Conservation (phyloP, 345 rosid species). For the Ceriops decandra region DNA sequence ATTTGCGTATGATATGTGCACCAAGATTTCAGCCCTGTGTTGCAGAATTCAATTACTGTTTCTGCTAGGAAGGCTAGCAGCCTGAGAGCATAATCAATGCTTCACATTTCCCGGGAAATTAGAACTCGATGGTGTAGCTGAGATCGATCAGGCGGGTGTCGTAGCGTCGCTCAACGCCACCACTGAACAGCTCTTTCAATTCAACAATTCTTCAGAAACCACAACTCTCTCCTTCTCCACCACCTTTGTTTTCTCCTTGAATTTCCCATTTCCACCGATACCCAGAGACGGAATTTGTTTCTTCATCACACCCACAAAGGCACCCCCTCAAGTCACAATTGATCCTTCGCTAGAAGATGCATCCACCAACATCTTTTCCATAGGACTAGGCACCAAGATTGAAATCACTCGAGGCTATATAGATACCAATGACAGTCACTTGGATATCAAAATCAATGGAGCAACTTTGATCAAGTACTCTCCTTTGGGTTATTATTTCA, state of each 20-base stretch:
- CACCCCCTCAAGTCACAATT: background rate
- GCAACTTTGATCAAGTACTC: background rate
- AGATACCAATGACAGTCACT: background rate
- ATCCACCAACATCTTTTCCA: too few species aligned
- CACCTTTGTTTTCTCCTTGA: background rate
- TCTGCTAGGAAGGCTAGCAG: background rate
- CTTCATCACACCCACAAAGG: background rate
- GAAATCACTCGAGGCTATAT: background rate
- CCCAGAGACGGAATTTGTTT: background rate
- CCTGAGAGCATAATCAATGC: background rate
- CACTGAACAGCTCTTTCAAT: background rate
- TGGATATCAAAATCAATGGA: background rate
- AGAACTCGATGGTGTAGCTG: background rate
- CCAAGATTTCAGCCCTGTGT: background rate
- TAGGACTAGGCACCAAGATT: too few species aligned
- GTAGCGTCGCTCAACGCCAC: background rate
- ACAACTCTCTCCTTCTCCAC: background rate
- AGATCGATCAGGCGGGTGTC: background rate
- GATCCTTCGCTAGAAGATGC: too few species aligned
- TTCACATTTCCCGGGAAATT: background rate
- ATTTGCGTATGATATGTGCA: too few species aligned
- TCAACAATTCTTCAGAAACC: background rate
- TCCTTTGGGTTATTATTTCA: background rate
- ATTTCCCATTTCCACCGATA: background rate
- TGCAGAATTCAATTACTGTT: background rate